These are phyloP conservation scores for Suillus tomentosus DNA, from an alignment of 768 basidiomycete genomes.

Conservation along the genomic window DNA sequence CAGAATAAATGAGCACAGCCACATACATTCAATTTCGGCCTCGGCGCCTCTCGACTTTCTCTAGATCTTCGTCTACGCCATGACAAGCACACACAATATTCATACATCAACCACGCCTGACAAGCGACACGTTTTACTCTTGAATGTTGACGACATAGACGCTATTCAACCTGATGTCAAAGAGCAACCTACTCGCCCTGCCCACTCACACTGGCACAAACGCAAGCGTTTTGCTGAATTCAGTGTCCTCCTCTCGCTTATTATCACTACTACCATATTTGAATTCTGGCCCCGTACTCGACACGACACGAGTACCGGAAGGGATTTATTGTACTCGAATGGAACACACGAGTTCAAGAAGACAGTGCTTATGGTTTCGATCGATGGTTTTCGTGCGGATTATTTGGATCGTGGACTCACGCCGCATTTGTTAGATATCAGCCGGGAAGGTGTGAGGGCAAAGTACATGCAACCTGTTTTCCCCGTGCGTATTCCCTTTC, in stretches of 20 bases:
- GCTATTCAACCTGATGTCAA: not conserved
- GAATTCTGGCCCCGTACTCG: not conserved
- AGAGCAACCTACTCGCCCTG: constrained; percentile 3
- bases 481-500: constrained; percentile 54
- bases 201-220: not conserved
- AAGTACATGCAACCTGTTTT: constrained; percentile 88
- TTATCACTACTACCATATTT: constrained; percentile 18
- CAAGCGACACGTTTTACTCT: constrained; percentile 27
- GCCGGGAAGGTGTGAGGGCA: constrained; percentile 81
- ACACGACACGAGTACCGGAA: constrained; percentile 1
- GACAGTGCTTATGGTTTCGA: constrained; percentile 83
- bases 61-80: not conserved
- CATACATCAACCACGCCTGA: constrained; percentile 14
- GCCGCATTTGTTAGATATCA: constrained; percentile 79
- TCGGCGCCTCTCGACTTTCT: not conserved
- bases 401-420: constrained; percentile 87
- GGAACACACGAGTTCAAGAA: constrained; percentile 82
- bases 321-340: constrained; percentile 57
- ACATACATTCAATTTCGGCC: not conserved
- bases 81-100: not conserved
- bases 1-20: constrained; percentile 18
- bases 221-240: constrained; percentile 22
- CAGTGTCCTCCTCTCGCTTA: constrained; percentile 18
- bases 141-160: constrained; percentile 16
- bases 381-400: constrained; percentile 85